These are phyloP conservation scores for Porodaedalea pini DNA, from an alignment of 1,284 basidiomycete genomes.

Conservation along the genomic window DNA sequence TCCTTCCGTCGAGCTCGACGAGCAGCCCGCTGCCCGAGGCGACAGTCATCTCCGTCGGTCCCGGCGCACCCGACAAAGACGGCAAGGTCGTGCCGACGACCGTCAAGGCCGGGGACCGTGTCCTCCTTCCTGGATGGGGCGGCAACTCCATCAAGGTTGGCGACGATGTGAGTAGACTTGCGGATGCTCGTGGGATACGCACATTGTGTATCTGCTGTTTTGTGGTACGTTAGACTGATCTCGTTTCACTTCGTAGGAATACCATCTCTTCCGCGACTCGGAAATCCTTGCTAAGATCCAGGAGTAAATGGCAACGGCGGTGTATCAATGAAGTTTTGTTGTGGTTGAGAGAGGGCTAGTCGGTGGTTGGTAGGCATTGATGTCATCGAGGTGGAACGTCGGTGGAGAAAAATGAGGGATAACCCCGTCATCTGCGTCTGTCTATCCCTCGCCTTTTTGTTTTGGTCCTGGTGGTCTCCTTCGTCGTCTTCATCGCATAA, in stretches of 20 bases:
- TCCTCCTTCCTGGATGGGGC: constrained; percentile 94
- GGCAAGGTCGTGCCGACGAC: constrained; percentile 75
- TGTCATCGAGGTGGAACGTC: not conserved
- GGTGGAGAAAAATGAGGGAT: not conserved
- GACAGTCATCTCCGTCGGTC: constrained; percentile 93
- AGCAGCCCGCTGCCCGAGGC: constrained; percentile 88
- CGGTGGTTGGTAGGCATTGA: not conserved
- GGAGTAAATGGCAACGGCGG: constrained; percentile 55
- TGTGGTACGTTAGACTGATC: constrained; percentile 7
- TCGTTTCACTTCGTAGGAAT: constrained; percentile 61
- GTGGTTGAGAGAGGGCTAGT: not conserved
- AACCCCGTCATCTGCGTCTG: not conserved
- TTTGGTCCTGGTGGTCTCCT: not conserved
- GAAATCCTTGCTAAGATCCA: constrained; percentile 97
- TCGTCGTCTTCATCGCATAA: not conserved
- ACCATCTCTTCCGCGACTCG: constrained; percentile 90
- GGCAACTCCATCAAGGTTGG: constrained; percentile 95
- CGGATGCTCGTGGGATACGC: not conserved
- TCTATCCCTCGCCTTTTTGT: not conserved
- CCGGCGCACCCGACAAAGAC: constrained; percentile 86
- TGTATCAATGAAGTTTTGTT: not conserved
- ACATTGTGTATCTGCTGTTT: constrained; percentile 5
- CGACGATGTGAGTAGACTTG: constrained; percentile 73
- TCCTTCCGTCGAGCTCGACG: constrained; percentile 88
- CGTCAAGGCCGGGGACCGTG: constrained; percentile 89